phyloP scores from a whole-genome alignment of 331 rosid genomes.

The Pyracantha coccinea region DNA sequence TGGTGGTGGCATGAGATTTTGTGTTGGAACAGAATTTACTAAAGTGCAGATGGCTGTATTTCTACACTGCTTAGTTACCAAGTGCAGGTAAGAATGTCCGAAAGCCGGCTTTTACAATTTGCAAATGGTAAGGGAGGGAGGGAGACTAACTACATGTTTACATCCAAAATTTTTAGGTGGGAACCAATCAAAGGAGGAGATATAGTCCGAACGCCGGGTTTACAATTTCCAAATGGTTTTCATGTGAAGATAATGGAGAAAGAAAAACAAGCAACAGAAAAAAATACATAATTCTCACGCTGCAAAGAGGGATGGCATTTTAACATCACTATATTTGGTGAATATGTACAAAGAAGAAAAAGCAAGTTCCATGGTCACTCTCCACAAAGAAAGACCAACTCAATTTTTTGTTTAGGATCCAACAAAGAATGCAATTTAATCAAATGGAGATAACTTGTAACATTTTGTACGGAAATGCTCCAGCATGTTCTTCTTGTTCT shows the following conservation, averaged over 20 bases:
- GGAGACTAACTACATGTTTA: constrained; percentile 7
- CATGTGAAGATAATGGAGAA: constrained; percentile 51
- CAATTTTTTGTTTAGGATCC: constrained; percentile 18
- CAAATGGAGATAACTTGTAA: background rate
- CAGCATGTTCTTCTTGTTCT: too few relatives aligned
- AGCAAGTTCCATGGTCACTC: constrained; percentile 13
- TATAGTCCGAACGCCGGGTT: constrained; percentile 82
- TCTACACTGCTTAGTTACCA: constrained; percentile 78
- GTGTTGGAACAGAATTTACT: constrained; percentile 92
- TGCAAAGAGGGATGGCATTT: background rate
- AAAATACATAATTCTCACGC: background rate
- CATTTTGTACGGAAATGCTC: background rate
- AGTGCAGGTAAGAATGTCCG: constrained; percentile 49
- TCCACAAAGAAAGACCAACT: background rate
- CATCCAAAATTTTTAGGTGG: constrained; percentile 54
- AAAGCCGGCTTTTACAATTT: background rate
- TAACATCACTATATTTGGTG: background rate
- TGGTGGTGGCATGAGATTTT: constrained; percentile 98
- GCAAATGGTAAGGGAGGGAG: background rate
- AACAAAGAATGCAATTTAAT: background rate
- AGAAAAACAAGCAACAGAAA: constrained; percentile 20
- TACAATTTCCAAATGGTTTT: constrained; percentile 87
- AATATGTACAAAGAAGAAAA: constrained; percentile 23
- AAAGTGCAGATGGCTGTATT: constrained; percentile 96
- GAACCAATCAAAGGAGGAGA: constrained; percentile 73